phyloP scores from a whole-genome alignment of 192 early-diverging fungal genomes.

The Rhizoclosmatium sp. region DNA sequence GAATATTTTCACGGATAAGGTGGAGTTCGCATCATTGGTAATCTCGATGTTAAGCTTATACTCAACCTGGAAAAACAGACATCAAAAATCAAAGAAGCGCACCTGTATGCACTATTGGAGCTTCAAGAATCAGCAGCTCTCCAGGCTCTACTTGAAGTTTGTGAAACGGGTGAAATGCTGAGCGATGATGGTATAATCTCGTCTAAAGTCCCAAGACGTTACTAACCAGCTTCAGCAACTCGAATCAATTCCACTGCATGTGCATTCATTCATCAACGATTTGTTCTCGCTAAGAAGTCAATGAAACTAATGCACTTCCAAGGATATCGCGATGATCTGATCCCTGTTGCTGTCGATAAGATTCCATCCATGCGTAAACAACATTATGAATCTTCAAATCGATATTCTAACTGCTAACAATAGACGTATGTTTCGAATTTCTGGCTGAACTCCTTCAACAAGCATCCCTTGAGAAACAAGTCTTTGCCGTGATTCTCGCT shows the following conservation, averaged over 20 bases:
- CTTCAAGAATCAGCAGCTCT: conserved; percentile 40
- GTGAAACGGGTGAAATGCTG: neutral
- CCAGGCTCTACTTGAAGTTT: conserved; percentile 34
- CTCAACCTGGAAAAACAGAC: neutral
- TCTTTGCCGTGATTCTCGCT: conserved; percentile 60
- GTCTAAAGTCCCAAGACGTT: neutral
- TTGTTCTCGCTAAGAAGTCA: conserved; percentile 38
- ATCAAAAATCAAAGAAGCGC: conserved; percentile 32
- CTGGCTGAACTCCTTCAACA: conserved; percentile 47
- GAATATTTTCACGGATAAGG: conserved; percentile 18
- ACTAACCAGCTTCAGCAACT: neutral
- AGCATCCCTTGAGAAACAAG: conserved; percentile 51
- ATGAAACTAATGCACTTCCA: conserved; percentile 49
- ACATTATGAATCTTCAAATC: neutral
- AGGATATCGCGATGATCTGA: conserved; percentile 35
- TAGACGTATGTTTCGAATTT: conserved; percentile 55
- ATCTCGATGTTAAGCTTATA: too few species aligned
- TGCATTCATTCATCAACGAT: conserved; percentile 48
- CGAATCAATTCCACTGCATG: conserved; percentile 8
- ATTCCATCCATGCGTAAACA: conserved; percentile 53
- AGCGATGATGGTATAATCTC: neutral
- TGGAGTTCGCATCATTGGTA: neutral
- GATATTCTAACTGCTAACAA: neutral
- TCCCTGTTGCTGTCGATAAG: conserved; percentile 32
- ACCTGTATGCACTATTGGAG: conserved; percentile 37